These are phyloP conservation scores for Neurospora tetraspora DNA, from an alignment of 495 filamentous ascomycete species.

Conservation along the genomic window DNA sequence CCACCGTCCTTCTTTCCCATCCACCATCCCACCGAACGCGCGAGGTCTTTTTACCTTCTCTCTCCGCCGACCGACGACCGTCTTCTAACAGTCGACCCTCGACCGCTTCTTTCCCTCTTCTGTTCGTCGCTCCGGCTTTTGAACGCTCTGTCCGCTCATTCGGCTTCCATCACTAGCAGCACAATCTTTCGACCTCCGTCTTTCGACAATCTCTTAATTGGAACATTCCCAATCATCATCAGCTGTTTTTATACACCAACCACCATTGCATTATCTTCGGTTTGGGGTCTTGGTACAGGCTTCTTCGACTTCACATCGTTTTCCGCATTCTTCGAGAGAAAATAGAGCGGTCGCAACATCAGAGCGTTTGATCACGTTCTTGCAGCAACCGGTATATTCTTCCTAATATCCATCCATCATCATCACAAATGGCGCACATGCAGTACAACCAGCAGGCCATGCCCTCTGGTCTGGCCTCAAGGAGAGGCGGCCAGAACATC, in stretches of 20 bases:
- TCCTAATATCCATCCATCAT: slow-evolving; percentile 15
- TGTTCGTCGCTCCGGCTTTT: slow-evolving; percentile 1
- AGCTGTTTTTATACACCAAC: slow-evolving; percentile 2
- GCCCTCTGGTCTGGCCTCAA: slow-evolving; percentile 73
- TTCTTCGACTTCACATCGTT: slow-evolving; percentile 19
- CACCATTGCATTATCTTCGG: slow-evolving; percentile 5
- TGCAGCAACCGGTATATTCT: slow-evolving; percentile 14
- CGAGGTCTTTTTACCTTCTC: slow-evolving; percentile 9
- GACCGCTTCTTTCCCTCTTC: background rate
- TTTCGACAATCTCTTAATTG: slow-evolving; percentile 18
- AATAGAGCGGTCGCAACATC: slow-evolving; percentile 19
- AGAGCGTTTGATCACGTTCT: slow-evolving; percentile 24
- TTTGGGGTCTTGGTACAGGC: slow-evolving; percentile 9
- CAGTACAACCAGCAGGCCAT: slow-evolving; percentile 62
- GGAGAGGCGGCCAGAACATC: slow-evolving; percentile 67
- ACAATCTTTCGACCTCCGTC: slow-evolving; percentile 11
- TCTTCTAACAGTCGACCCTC: background rate
- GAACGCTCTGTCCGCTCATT: slow-evolving; percentile 18
- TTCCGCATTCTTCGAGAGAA: slow-evolving; percentile 21
- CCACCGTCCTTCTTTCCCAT: background rate
- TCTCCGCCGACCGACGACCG: slow-evolving; percentile 4
- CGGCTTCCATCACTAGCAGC: slow-evolving; percentile 9
- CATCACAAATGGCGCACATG: slow-evolving; percentile 78
- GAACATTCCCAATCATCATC: background rate
- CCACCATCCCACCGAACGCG: background rate